Base-by-base conservation (phyloP, 192 early-diverging fungal species). In the Lobosporangium transversale region DNA sequence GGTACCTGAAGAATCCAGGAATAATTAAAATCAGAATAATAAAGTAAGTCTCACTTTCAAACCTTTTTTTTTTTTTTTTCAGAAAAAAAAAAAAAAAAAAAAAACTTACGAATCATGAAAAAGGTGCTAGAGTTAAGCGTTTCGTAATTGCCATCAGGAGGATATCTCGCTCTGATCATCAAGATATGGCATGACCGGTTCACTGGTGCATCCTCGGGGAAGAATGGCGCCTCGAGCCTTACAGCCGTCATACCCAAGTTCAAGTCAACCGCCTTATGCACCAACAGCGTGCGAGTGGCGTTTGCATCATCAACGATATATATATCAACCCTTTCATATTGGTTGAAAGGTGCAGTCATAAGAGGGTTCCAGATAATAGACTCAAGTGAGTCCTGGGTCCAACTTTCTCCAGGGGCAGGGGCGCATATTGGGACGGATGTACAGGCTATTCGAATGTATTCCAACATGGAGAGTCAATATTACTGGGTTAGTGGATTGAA, bases 101-200 rank as follows among this genome's bases (percentile, higher is more conserved):
- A n/a, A n/a, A n/a, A n/a, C n/a, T n/a, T n/a, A n/a, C n/a, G n/a
- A n/a, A n/a, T n/a, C 52, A 75, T 32, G 37, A 66, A 61, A 40
- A 75, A 75, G 1, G 71, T 54, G 31, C 63, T 61, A 7, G 71
- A 66, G 33, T 59, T 66, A 17, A 75, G 52, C 2, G 56, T 75
- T 2, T 48, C 10, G 18, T 75, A 58, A 0, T 42, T 54, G 11
- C 58, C 57, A 24, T 66, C 52, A 20, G 64, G 56, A 21, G 18
- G 7, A 48, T 75, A 42, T 35, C 61, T 49, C 20, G 5, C 24
- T 21, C 40, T 21, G 7, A 40, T 56, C 11, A 75, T 14, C 15
- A 66, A 11, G 17, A 75, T 36, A 35, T 75, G 71, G 18, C 63
- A 66, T 2, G 71, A 75, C 20, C 71, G 62, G 26, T 66, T 75